These are phyloP conservation scores for Nepenthes alata DNA, from an alignment of 179 eudicot genomes.

Conservation along the genomic window DNA sequence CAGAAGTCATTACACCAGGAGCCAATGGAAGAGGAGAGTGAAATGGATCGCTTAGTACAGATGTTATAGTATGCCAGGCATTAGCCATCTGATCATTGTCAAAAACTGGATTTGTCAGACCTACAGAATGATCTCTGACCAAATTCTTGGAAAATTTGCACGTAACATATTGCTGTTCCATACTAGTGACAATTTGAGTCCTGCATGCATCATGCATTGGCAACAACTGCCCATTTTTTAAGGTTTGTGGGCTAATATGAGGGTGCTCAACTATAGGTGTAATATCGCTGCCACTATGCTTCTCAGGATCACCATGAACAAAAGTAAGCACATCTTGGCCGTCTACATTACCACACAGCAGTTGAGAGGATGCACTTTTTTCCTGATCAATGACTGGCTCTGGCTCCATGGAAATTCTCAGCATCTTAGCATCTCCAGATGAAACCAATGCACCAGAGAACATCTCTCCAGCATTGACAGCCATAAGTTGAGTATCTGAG, in stretches of 20 bases:
- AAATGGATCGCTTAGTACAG: conserved; percentile 20
- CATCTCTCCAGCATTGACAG: conserved; percentile 17
- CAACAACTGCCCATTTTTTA: conserved; percentile 57
- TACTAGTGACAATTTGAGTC: conserved; percentile 17
- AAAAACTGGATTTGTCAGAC: conserved; percentile 22
- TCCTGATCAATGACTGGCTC: conserved; percentile 19
- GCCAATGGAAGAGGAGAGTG: conserved; percentile 21
- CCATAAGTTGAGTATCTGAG: conserved; percentile 17
- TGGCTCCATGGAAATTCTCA: conserved; percentile 18
- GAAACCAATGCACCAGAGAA: conserved; percentile 19
- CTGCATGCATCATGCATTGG: conserved; percentile 27
- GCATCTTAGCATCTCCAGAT: conserved; percentile 32
- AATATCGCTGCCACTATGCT: conserved; percentile 13
- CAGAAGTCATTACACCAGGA: conserved; percentile 16
- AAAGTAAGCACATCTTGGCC: conserved; percentile 26
- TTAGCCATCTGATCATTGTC: conserved; percentile 18
- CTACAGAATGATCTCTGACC: conserved; percentile 17
- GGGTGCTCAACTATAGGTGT: conserved; percentile 31
- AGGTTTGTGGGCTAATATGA: conserved; percentile 37
- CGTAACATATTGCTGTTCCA: conserved; percentile 27
- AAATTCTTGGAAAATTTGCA: conserved; percentile 24
- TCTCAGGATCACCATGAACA: conserved; percentile 20
- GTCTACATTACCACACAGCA: conserved; percentile 18
- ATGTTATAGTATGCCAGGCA: conserved; percentile 2
- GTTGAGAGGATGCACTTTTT: background rate